phyloP scores from a whole-genome alignment of 176 grass and related monocot species.

The Carex littledalei region DNA sequence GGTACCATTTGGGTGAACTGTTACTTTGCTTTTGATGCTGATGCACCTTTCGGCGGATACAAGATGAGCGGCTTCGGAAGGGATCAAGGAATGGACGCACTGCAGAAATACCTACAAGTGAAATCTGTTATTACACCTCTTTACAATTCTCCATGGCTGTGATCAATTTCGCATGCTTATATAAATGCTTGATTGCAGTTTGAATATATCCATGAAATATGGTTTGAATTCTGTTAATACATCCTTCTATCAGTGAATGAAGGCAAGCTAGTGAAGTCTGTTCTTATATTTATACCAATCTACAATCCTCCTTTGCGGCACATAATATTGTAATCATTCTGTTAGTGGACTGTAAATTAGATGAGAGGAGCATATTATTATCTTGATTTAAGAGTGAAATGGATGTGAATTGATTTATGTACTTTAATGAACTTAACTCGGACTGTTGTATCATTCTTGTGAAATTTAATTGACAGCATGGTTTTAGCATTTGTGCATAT shows the following conservation, averaged over 20 bases:
- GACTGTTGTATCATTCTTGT: not conserved
- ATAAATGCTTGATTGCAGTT: conserved; percentile 5
- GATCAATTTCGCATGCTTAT: not conserved
- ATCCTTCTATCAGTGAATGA: not conserved
- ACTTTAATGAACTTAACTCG: not conserved
- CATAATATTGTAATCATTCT: not conserved
- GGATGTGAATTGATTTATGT: conserved; percentile 1
- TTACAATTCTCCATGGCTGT: conserved; percentile 72
- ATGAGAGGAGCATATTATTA: not conserved
- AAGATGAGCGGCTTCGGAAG: conserved; percentile 85
- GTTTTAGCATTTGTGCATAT: not conserved
- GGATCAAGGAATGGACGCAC: conserved; percentile 65
- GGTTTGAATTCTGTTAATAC: not conserved
- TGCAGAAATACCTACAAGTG: conserved; percentile 74
- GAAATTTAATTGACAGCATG: not conserved
- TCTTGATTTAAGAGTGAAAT: not conserved
- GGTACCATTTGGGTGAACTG: conserved; percentile 82
- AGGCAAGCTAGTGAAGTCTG: not conserved
- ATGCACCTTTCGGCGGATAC: conserved; percentile 69
- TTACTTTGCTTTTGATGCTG: conserved; percentile 76
- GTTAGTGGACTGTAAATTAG: not conserved
- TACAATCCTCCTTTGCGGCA: not conserved
- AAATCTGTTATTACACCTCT: conserved; percentile 72
- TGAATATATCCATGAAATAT: not conserved
- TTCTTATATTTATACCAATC: not conserved